A percentile compares a stretch with the other conserved stretches of the same genome.
Conservation (phyloP, 768 basidiomycete species). For the Melanogaster broomeanus region DNA sequence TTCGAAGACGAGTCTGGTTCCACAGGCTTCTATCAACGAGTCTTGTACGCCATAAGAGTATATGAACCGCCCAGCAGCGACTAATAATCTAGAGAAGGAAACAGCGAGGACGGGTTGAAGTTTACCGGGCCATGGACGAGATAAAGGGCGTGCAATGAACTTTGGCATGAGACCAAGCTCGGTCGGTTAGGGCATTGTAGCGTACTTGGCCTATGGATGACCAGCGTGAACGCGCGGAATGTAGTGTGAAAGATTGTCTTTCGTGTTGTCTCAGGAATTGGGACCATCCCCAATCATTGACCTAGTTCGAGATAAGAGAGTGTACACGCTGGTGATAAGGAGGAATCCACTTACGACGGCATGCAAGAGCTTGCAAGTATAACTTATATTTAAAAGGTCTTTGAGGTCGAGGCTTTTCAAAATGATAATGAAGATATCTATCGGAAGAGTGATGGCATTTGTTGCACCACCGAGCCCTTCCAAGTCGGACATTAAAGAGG, state of each 20-base stretch:
- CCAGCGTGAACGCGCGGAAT: slow-evolving; percentile 46
- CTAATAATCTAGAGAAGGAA: slow-evolving; percentile 53
- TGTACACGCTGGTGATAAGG: slow-evolving; percentile 1
- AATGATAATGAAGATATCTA: slow-evolving; percentile 58
- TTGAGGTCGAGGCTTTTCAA: slow-evolving; percentile 44
- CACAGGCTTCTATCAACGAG: slow-evolving; percentile 24
- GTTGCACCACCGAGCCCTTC: background rate
- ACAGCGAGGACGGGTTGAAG: slow-evolving; percentile 59
- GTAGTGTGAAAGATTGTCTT: slow-evolving; percentile 55
- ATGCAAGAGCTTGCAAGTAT: slow-evolving; percentile 31
- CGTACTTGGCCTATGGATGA: slow-evolving; percentile 42
- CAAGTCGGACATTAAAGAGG: background rate
- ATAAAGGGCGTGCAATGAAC: slow-evolving; percentile 69
- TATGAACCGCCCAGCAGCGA: slow-evolving; percentile 61
- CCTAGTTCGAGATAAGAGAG: slow-evolving; percentile 36
- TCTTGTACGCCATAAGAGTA: slow-evolving; percentile 55
- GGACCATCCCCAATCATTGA: slow-evolving; percentile 63
- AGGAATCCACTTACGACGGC: slow-evolving; percentile 43
- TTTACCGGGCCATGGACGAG: slow-evolving; percentile 57
- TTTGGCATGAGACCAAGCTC: slow-evolving; percentile 47
- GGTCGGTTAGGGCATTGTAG: slow-evolving; percentile 55
- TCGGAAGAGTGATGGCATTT: slow-evolving; percentile 38
- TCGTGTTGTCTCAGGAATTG: slow-evolving; percentile 50
- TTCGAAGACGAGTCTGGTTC: slow-evolving; percentile 51
- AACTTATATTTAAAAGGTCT: slow-evolving; percentile 40